Base-by-base conservation (phyloP, 106 monocot species). In the Acorus calamus region DNA sequence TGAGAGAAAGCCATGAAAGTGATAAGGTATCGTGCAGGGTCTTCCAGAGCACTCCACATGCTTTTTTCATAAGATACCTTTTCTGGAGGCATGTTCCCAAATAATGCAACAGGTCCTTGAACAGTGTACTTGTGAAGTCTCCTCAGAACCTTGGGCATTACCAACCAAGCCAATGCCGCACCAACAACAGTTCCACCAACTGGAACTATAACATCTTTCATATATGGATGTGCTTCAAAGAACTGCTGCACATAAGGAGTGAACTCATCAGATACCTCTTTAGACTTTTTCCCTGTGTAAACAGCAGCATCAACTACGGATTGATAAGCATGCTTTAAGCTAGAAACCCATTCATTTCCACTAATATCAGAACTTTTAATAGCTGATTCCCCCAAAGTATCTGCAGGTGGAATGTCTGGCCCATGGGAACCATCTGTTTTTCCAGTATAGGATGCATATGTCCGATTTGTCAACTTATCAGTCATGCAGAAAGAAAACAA, bases 1-100 rank as follows among this genome's bases (percentile, higher is more conserved):
- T 94, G 77, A 66, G 85, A 86, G 64, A 94, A 94, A 66, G 93
- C 89, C 68, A 89, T 75, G 71, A 94, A 89, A 43, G 86, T 89
- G 56, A 86, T 53, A 49, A 89, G 74, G 73, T 94, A 94, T 89
- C 84, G 89, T 62, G 93, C 89, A 62, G 93, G 93, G 57, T 89
- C 89, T 76, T 94, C 93, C 45, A 94, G 64, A 75, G 93, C 78
- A 81, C 79, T 68, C 93, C 93, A 94, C 4, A 94, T 10, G 74
- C 93, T 94, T 68, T 74, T 81, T 61, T 89, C 73, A 76, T 94
- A 94, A 12, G 89, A 64, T 63, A 86, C 64, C 65, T 69, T 57
- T 52, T 77, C 71, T 12, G 60, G 66, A 11, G 43, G 56, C 63
- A 70, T 64, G 55, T 55, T 72, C 51, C 71, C 61, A 13, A 94